A percentile compares a stretch with the other conserved stretches of the same genome.
phyloP scores from a whole-genome alignment of 208 protist species.

The Trypanosoma melophagium region DNA sequence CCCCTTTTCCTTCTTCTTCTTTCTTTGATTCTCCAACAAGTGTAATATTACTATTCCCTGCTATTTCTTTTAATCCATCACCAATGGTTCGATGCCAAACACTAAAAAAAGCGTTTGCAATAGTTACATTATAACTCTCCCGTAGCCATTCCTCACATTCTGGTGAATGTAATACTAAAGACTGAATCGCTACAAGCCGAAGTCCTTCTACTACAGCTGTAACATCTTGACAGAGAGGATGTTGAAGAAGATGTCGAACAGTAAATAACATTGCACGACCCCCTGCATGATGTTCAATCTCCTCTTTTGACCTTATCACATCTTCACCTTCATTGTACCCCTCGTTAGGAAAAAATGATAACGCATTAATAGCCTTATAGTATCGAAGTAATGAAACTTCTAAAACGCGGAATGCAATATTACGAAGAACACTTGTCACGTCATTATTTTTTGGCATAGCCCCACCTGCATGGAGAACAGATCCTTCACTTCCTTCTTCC shows the following conservation, averaged over 20 bases:
- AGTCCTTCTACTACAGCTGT: slow-evolving; percentile 62
- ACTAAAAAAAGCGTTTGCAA: slow-evolving; percentile 44
- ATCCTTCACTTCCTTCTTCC: slow-evolving; percentile 67
- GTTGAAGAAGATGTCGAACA: slow-evolving; percentile 50
- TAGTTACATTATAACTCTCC: not conserved
- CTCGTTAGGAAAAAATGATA: not conserved
- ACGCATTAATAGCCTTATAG: slow-evolving; percentile 38
- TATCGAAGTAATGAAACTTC: slow-evolving; percentile 65
- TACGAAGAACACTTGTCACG: slow-evolving; percentile 48
- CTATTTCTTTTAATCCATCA: no score
- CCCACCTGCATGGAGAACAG: slow-evolving; percentile 56
- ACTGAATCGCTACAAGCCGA: slow-evolving; percentile 59
- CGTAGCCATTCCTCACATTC: slow-evolving; percentile 19
- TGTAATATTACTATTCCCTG: no score
- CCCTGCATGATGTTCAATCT: slow-evolving; percentile 25
- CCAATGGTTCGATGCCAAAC: slow-evolving; percentile 33
- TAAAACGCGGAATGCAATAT: slow-evolving; percentile 70
- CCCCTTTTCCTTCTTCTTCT: slow-evolving; percentile 11
- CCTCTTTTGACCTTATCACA: slow-evolving; percentile 5
- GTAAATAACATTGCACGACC: slow-evolving; percentile 39
- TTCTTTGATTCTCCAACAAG: not conserved
- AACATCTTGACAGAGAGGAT: slow-evolving; percentile 41
- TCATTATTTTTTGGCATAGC: slow-evolving; percentile 17
- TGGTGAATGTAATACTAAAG: slow-evolving; percentile 36
- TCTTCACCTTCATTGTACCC: slow-evolving; percentile 1